These are phyloP conservation scores for Clavariopsis aquatica DNA, from an alignment of 495 filamentous ascomycete species.

Conservation along the genomic window DNA sequence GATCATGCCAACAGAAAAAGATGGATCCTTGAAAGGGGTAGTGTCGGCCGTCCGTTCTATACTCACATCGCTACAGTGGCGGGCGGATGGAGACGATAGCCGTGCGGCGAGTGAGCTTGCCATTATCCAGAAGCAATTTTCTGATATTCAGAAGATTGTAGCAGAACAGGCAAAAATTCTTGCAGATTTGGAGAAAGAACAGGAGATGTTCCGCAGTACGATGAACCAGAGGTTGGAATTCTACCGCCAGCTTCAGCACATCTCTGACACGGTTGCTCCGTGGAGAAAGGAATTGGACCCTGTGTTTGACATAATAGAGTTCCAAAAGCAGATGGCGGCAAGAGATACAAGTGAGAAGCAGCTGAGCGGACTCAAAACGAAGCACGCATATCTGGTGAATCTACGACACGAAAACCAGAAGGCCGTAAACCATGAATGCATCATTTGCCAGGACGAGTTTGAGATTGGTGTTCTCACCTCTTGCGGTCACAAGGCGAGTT, in stretches of 20 bases:
- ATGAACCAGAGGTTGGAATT: slow-evolving; percentile 84
- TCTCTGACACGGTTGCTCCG: slow-evolving; percentile 81
- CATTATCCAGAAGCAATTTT: slow-evolving; percentile 59
- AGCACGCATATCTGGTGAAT: slow-evolving; percentile 70
- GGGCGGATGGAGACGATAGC: slow-evolving; percentile 59
- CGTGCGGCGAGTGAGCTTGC: slow-evolving; percentile 66
- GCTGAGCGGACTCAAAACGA: slow-evolving; percentile 63
- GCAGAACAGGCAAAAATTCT: slow-evolving; percentile 65
- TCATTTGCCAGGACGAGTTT: slow-evolving; percentile 76
- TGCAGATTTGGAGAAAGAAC: slow-evolving; percentile 63
- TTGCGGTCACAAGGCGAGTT: slow-evolving; percentile 66
- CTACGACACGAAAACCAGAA: slow-evolving; percentile 58
- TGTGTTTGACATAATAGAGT: slow-evolving; percentile 46
- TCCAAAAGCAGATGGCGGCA: slow-evolving; percentile 39
- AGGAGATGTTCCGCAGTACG: slow-evolving; percentile 71
- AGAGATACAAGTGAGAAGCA: slow-evolving; percentile 56
- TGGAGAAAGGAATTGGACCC: slow-evolving; percentile 61
- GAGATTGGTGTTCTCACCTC: slow-evolving; percentile 79
- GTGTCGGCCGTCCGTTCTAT: slow-evolving; percentile 68
- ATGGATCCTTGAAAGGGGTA: slow-evolving; percentile 67
- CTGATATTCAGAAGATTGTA: slow-evolving; percentile 60
- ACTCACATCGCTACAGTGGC: slow-evolving; percentile 61
- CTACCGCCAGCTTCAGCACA: slow-evolving; percentile 81
- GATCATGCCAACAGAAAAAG: slow-evolving; percentile 58
- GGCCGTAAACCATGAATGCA: slow-evolving; percentile 60